Conservation (phyloP, 2,329 filamentous ascomycete genomes). For the Basipetospora chlamydospora region DNA sequence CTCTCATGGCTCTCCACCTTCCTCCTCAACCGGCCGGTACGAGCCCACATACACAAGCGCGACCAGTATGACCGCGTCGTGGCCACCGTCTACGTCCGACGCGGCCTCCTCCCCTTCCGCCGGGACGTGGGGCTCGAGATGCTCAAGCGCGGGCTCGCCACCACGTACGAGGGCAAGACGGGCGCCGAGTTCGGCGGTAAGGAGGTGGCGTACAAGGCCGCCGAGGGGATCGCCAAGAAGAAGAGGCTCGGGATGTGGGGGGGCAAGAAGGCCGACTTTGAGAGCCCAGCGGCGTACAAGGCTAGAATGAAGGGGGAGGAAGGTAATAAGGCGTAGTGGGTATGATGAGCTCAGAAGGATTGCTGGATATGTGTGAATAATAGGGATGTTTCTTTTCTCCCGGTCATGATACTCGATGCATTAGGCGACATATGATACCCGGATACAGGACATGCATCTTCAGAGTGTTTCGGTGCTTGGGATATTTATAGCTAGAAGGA, state of each 20-base stretch:
- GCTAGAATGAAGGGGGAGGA: conserved; percentile 15
- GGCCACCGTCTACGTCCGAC: conserved; percentile 65
- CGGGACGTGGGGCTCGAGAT: conserved; percentile 81
- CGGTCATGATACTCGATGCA: too few relatives aligned
- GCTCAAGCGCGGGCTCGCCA: conserved; percentile 72
- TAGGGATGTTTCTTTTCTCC: too few relatives aligned
- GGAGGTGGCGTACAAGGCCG: conserved; percentile 47
- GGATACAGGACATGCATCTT: too few relatives aligned
- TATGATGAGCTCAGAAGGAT: too few relatives aligned
- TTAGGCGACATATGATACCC: too few relatives aligned
- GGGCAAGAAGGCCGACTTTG: conserved; percentile 44
- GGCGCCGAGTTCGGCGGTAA: conserved; percentile 77
- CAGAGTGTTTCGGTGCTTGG: too few relatives aligned
- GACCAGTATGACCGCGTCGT: conserved; percentile 93
- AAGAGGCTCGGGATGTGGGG: conserved; percentile 64
- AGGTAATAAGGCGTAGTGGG: background rate
- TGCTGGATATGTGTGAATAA: too few relatives aligned
- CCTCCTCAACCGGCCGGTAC: conserved; percentile 57
- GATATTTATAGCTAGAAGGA: too few relatives aligned
- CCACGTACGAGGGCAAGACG: conserved; percentile 83
- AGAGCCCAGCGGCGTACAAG: conserved; percentile 86
- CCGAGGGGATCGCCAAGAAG: conserved; percentile 51
- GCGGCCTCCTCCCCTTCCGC: conserved; percentile 46
- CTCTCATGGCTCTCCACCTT: conserved; percentile 65
- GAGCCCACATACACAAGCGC: conserved; percentile 66